These are phyloP conservation scores for Aspergillaceae sp. DNA, from an alignment of 2,329 filamentous ascomycete species.

Conservation along the genomic window DNA sequence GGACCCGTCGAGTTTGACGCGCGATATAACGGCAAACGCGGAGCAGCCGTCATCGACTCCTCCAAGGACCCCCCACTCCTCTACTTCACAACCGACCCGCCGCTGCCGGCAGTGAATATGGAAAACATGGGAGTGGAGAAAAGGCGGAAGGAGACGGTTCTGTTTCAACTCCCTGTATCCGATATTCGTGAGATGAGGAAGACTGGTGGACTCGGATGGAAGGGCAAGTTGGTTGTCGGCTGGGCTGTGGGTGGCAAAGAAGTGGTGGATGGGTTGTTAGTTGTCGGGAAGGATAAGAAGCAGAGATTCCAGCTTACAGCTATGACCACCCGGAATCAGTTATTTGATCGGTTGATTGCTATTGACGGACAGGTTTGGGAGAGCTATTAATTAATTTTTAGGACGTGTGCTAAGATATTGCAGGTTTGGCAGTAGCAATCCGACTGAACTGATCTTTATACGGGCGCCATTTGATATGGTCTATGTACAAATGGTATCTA, in stretches of 20 bases:
- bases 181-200: slow-evolving; percentile 1
- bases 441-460: too few relatives aligned
- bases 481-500: too few relatives aligned
- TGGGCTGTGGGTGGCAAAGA: slow-evolving; percentile 1
- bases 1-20: slow-evolving; percentile 67
- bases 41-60: slow-evolving; percentile 55
- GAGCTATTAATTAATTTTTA: slow-evolving; percentile 46
- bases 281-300: background rate
- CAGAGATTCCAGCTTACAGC: slow-evolving; percentile 51
- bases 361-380: slow-evolving; percentile 81
- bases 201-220: background rate
- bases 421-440: background rate
- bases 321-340: slow-evolving; percentile 61
- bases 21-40: slow-evolving; percentile 60
- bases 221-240: background rate
- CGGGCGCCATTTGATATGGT: too few relatives aligned
- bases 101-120: slow-evolving; percentile 15
- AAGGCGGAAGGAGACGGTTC: slow-evolving; percentile 43
- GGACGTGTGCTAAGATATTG: background rate
- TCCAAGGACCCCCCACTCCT: slow-evolving; percentile 34
- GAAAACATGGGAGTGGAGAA: slow-evolving; percentile 39
- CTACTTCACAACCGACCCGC: slow-evolving; percentile 49
- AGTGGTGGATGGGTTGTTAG: background rate
- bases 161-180: slow-evolving; percentile 50
- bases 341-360: slow-evolving; percentile 70